These are phyloP conservation scores for Ashbya aceris DNA, from an alignment of 1,139 yeast genomes.

Conservation along the genomic window DNA sequence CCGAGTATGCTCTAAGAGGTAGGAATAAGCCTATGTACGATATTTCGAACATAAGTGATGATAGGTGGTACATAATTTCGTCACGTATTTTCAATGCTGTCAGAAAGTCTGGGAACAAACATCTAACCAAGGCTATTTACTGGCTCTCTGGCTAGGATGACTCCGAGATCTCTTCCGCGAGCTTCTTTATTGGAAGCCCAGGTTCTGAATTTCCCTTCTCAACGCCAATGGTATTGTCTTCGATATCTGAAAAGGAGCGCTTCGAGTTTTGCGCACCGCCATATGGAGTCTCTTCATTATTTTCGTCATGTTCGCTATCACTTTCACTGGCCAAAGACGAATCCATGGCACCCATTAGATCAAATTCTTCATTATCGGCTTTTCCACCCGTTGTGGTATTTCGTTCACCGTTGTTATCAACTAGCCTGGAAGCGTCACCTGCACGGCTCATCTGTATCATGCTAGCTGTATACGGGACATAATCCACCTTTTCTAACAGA, in stretches of 20 bases:
- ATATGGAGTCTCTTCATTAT: background rate
- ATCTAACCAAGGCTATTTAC: too few relatives aligned
- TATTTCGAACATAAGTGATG: too few relatives aligned
- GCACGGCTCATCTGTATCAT: slow-evolving; percentile 15
- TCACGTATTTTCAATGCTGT: too few relatives aligned
- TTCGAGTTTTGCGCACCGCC: background rate
- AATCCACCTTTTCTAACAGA: slow-evolving; percentile 33
- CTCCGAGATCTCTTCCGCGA: too few relatives aligned
- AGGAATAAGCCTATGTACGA: too few relatives aligned
- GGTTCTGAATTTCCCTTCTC: too few relatives aligned
- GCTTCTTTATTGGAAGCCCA: too few relatives aligned
- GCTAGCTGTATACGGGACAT: slow-evolving; percentile 29
- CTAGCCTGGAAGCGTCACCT: slow-evolving; percentile 3
- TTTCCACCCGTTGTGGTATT: slow-evolving; percentile 3
- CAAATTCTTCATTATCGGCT: slow-evolving; percentile 10
- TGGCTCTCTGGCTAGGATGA: too few relatives aligned
- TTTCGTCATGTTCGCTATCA: background rate
- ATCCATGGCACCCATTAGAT: background rate
- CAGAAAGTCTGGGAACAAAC: too few relatives aligned
- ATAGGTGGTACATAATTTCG: too few relatives aligned
- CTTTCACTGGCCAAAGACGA: background rate
- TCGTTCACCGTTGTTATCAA: slow-evolving; percentile 2
- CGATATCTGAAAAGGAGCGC: slow-evolving; percentile 1
- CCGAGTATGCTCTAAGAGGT: too few relatives aligned
- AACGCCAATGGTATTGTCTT: background rate